Base-by-base conservation (phyloP, 106 monocot species). In the Agapanthus africanus region DNA sequence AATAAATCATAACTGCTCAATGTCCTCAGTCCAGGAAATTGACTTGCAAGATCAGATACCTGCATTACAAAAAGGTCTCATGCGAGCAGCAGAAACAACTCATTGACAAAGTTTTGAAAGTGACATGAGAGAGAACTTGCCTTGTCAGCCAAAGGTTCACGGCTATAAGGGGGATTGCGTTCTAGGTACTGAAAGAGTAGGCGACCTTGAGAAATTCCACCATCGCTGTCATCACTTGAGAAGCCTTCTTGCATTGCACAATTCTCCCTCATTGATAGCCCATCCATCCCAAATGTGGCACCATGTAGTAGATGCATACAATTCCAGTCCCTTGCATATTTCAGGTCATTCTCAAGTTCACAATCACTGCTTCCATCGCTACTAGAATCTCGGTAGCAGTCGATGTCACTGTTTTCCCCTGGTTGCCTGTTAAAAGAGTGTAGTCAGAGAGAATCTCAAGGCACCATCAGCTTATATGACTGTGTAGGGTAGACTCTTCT, bases 111-210 rank as follows among this genome's bases (percentile, higher is more conserved):
- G n/a, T n/a, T n/a, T n/a, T n/a, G n/a, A 63, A 71, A 44, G 31
- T 19, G 19, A 61, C 68, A 40, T 7, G 34, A 16, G 0, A 59
- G 19, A 66, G 23, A 63, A 61, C 65, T 77, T 74, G 60, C 88
- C 83, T 88, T 88, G 60, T 84, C 78, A 46, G 83, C 61, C 67
- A 88, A 75, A 63, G 88, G 88, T 75, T 84, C 78, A 60, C 88
- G 83, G 71, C 79, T 37, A 40, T 84, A 81, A 18, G 88, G 88
- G 57, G 70, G 49, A 59, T 81, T 68, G 36, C 57, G 59, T 67
- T 88, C 88, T 73, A 84, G 69, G 57, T 69, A 88, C 64, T 88
- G 78, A 83, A 88, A 84, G 47, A 83, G 72, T 31, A 84, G 42
- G 27, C 11, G 70, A 51, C 76, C 78, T 30, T 49, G 79, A 69